phyloP scores from a whole-genome alignment of 1,139 yeast genomes.

The Meyerozyma athensensis region DNA sequence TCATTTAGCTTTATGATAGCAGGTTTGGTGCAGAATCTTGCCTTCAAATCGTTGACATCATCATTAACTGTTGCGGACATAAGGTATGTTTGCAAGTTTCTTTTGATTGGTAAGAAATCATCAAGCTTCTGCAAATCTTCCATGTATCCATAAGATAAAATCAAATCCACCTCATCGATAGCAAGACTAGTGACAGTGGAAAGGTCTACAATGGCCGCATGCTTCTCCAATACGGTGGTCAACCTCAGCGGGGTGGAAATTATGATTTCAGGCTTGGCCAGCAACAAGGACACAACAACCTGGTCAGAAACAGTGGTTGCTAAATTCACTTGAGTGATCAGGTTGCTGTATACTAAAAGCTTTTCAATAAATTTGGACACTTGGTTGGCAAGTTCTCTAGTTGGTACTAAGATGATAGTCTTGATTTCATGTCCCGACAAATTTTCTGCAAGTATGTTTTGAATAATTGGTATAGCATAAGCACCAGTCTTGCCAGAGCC shows the following conservation, averaged over 20 bases:
- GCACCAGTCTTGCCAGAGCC: conserved; percentile 93
- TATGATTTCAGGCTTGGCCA: conserved; percentile 73
- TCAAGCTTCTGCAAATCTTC: conserved; percentile 74
- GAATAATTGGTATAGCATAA: conserved; percentile 72
- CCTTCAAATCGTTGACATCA: conserved; percentile 73
- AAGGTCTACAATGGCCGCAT: conserved; percentile 39
- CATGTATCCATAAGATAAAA: conserved; percentile 83
- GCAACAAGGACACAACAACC: conserved; percentile 65
- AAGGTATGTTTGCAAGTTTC: conserved; percentile 79
- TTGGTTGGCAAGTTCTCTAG: conserved; percentile 82
- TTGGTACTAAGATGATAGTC: conserved; percentile 74
- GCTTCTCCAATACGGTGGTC: conserved; percentile 51
- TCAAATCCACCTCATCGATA: conserved; percentile 93
- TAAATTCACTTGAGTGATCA: conserved; percentile 65
- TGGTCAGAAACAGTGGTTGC: conserved; percentile 70
- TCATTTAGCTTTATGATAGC: conserved; percentile 78
- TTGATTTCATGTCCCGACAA: conserved; percentile 26
- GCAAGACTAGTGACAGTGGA: conserved; percentile 63
- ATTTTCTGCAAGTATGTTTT: conserved; percentile 49
- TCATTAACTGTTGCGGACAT: conserved; percentile 97
- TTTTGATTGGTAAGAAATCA: conserved; percentile 60
- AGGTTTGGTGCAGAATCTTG: conserved; percentile 77
- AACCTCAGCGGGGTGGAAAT: conserved; percentile 87
- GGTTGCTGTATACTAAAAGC: conserved; percentile 67
- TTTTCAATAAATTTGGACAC: conserved; percentile 67